Evolutionary conservation across 176 grass and related monocot species (phyloP).

Genomic region (Musa acuminata): DNA sequence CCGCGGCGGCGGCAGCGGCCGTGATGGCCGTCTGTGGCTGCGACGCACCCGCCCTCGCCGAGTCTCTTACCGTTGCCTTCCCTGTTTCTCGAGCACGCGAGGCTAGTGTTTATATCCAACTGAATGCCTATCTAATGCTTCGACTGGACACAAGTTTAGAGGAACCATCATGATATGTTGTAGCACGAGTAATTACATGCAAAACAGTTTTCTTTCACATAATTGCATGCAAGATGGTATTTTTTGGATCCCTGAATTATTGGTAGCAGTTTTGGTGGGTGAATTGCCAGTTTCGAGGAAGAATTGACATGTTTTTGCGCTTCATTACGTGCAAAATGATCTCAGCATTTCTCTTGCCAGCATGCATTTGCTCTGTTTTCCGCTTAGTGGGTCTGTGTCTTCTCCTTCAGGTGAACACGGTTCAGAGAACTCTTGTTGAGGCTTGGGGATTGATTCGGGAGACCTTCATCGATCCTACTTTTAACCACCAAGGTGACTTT

Average conservation of each 20-base stretch:
- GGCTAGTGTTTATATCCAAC: slow-evolving; percentile 18
- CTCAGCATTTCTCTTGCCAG: not conserved
- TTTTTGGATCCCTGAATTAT: not conserved
- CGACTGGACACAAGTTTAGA: not conserved
- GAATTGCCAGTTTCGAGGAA: not conserved
- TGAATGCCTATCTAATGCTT: no score
- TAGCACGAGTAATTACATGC: no score
- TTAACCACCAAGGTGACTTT: slow-evolving; percentile 86
- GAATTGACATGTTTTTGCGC: not conserved
- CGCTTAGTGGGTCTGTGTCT: not conserved
- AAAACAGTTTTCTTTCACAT: no score
- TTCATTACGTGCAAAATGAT: not conserved
- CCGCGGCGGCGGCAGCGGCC: slow-evolving; percentile 40
- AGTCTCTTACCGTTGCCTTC: slow-evolving; percentile 84
- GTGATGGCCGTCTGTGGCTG: slow-evolving; percentile 22
- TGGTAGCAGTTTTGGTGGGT: not conserved
- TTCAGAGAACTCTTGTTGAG: slow-evolving; percentile 87
- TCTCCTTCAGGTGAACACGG: slow-evolving; percentile 58
- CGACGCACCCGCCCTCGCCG: slow-evolving; percentile 34
- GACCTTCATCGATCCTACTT: slow-evolving; percentile 83
- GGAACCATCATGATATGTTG: not conserved
- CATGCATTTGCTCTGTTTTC: slow-evolving; percentile 2
- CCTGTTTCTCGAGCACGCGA: slow-evolving; percentile 71
- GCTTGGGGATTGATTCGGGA: slow-evolving; percentile 89
- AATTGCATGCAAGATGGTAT: no score